Evolutionary conservation across 495 filamentous ascomycete genomes (phyloP), one percentile per base, ranked within the genome.

Genomic region (Parmelia sp.): DNA sequence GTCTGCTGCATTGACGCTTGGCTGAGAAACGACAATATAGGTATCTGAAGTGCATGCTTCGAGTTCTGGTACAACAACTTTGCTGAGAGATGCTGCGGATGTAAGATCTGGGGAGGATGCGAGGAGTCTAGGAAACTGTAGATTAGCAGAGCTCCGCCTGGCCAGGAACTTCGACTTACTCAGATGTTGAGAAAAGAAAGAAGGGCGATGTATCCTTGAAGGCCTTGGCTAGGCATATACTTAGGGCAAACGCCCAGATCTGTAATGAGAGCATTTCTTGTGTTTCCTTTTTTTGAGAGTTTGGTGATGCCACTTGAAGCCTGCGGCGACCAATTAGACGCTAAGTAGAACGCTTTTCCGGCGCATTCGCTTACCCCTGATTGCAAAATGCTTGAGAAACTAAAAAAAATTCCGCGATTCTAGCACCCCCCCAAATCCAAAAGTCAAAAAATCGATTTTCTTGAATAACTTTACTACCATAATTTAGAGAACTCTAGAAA

Each of bases 121-220:
- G 59, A 79, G 70, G 64, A 80, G 66, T 70, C 81, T 83, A n/a
- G 57, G 68, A 69, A 39, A 59, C 19, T 33, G 45, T 40, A 45
- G 57, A n/a, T 66, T 49, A 66, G 60, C 36, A 33, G 58, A 70
- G 55, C 40, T 66, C 42, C 15, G 37, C 31, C 25, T 17, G 3
- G 31, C 29, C 19, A 23, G n/a, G 33, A 55, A 29, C 31, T 25
- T 61, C 68, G 63, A 58, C 61, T 64, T 83, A 96, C 91, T 86
- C 78, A 58, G 88, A 84, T 42, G 84, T 88, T 31, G 92, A 95
- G 71, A 91, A 86, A 33, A 96, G 76, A 75, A 96, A 82, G 72
- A 95, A 94, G 21, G 92, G 92, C 51, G 90, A 92, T 0, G 91
- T 89, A 70, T 96, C 88, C 57, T 82, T 84, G 75, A 95, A 93